These are phyloP conservation scores for Coniosporium tulheliwenetii DNA, from an alignment of 2,329 filamentous ascomycete genomes.

Conservation along the genomic window DNA sequence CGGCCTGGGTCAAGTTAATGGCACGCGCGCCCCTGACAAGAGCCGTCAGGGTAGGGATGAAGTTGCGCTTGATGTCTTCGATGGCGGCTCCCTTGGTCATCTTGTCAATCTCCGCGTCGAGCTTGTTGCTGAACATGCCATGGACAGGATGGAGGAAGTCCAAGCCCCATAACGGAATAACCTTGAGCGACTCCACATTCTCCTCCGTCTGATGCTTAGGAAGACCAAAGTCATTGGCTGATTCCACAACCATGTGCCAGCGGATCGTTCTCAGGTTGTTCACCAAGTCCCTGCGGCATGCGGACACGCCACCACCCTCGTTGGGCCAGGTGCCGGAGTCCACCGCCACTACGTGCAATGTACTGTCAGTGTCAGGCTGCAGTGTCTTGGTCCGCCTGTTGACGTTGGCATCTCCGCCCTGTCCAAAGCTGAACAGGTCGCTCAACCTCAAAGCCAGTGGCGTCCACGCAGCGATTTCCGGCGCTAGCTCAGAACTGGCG, in stretches of 20 bases:
- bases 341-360: slow-evolving; percentile 23
- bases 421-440: slow-evolving; percentile 35
- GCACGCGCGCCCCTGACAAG: slow-evolving; percentile 23
- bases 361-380: slow-evolving; percentile 24
- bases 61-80: slow-evolving; percentile 21
- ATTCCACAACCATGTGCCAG: slow-evolving; percentile 27
- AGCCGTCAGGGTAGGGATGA: slow-evolving; percentile 23
- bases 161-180: slow-evolving; percentile 26
- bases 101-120: slow-evolving; percentile 21
- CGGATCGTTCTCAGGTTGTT: slow-evolving; percentile 25
- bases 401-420: slow-evolving; percentile 36
- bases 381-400: slow-evolving; percentile 32
- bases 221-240: slow-evolving; percentile 25
- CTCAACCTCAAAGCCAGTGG: slow-evolving; percentile 34
- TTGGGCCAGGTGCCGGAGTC: slow-evolving; percentile 28
- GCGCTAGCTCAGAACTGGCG: slow-evolving; percentile 35
- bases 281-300: slow-evolving; percentile 25
- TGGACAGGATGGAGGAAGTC: slow-evolving; percentile 25
- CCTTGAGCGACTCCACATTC: slow-evolving; percentile 25
- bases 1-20: slow-evolving; percentile 18
- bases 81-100: slow-evolving; percentile 14
- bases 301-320: slow-evolving; percentile 25
- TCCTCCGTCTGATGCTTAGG: slow-evolving; percentile 27
- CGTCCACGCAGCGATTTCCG: slow-evolving; percentile 36
- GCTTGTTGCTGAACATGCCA: slow-evolving; percentile 25